phyloP scores from a whole-genome alignment of 306 rosid genomes.

The Fagus crenata region DNA sequence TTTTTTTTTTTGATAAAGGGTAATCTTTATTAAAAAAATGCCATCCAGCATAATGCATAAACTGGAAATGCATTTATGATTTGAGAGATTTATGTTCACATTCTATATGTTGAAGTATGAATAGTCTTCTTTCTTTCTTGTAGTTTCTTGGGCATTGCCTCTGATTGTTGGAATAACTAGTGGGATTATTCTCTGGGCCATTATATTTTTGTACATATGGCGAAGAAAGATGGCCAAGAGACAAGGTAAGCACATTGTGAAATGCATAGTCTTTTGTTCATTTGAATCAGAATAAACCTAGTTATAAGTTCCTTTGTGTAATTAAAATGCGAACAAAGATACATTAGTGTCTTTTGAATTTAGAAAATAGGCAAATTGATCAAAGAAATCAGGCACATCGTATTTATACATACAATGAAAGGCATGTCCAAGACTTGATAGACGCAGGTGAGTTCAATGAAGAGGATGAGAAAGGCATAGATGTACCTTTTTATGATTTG shows the following conservation, averaged over 20 bases:
- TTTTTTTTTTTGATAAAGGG: too few relatives aligned
- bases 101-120: neutral
- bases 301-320: neutral
- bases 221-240: constrained; percentile 7
- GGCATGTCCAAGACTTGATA: constrained; percentile 31
- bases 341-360: neutral
- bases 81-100: neutral
- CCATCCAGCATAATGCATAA: too few relatives aligned
- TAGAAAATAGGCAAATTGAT: constrained; percentile 27
- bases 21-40: too few relatives aligned
- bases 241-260: constrained; percentile 23
- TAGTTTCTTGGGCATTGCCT: neutral
- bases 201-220: constrained; percentile 1
- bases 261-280: neutral
- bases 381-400: neutral
- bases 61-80: too few relatives aligned
- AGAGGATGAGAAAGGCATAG: constrained; percentile 33
- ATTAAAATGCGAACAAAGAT: neutral
- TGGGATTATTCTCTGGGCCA: constrained; percentile 10
- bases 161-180: neutral
- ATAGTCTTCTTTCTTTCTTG: neutral
- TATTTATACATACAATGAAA: constrained; percentile 21
- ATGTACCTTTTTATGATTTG: constrained; percentile 39
- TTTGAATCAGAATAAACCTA: neutral
- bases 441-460: constrained; percentile 30